Conservation (phyloP, 257 asterid species). For the Solanum tarijense region DNA sequence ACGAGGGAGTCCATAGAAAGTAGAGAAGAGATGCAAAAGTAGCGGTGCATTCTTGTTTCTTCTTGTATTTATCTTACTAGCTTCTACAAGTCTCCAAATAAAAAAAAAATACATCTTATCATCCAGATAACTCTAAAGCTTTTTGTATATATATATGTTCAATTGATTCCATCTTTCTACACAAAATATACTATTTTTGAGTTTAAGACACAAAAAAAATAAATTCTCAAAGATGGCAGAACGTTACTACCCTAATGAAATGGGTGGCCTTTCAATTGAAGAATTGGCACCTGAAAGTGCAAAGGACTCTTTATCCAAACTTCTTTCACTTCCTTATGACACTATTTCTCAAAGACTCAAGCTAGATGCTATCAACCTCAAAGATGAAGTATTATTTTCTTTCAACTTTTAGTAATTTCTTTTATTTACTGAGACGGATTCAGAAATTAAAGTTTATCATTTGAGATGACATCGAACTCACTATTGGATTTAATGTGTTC, state of each 20-base stretch:
- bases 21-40: too few relatives aligned
- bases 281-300: slow-evolving; percentile 15
- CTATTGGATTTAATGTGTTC: not conserved
- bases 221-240: slow-evolving; percentile 29
- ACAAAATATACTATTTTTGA: not conserved
- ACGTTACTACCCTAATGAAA: slow-evolving; percentile 57
- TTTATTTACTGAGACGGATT: not conserved
- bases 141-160: not conserved
- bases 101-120: not conserved
- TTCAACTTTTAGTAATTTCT: not conserved
- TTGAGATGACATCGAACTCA: not conserved
- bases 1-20: too few relatives aligned
- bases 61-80: not conserved
- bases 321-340: slow-evolving; percentile 45
- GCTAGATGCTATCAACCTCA: slow-evolving; percentile 44
- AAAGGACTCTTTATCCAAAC: slow-evolving; percentile 41
- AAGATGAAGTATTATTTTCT: slow-evolving; percentile 29
- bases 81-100: not conserved
- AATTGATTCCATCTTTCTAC: not conserved
- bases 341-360: slow-evolving; percentile 35
- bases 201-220: not conserved
- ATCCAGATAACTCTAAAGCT: not conserved
- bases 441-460: not conserved
- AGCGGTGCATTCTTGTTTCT: not conserved
- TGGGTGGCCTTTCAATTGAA: slow-evolving; percentile 30